phyloP scores from a whole-genome alignment of 1,139 yeast genomes.

The Zhuliangozyma parablackwelliae region DNA sequence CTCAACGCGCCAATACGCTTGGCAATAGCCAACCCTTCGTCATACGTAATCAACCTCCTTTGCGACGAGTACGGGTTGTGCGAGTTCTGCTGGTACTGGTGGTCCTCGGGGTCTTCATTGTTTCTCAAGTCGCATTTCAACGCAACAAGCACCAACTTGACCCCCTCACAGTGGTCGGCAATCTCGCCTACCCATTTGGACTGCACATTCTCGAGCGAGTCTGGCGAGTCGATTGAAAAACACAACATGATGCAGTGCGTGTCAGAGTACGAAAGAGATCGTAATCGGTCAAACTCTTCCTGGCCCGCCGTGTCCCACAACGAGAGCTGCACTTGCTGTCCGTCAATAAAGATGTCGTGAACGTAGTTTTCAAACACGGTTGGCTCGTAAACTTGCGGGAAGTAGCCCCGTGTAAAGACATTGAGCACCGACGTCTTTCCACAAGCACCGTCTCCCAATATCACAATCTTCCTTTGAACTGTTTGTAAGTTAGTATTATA shows the following conservation, averaged over 20 bases:
- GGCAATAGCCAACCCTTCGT: constrained; percentile 55
- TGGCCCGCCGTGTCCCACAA: constrained; percentile 99
- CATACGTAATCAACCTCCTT: constrained; percentile 50
- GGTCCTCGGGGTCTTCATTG: constrained; percentile 30
- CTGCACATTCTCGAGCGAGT: constrained; percentile 91
- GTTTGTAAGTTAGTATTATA: neutral
- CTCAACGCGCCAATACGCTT: constrained; percentile 78
- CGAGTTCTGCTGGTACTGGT: constrained; percentile 23
- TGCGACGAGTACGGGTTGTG: constrained; percentile 37
- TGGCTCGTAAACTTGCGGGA: constrained; percentile 97
- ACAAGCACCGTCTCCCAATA: constrained; percentile 94
- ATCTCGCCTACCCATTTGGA: constrained; percentile 95
- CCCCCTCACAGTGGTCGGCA: constrained; percentile 95
- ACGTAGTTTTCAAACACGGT: constrained; percentile 97
- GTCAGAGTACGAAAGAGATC: constrained; percentile 66
- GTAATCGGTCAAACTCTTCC: constrained; percentile 75
- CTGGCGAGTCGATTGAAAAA: constrained; percentile 90
- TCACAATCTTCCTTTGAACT: constrained; percentile 88
- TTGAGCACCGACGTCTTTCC: constrained; percentile 59
- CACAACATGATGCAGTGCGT: constrained; percentile 97
- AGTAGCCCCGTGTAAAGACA: constrained; percentile 95
- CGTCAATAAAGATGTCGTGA: constrained; percentile 94
- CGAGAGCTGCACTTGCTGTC: constrained; percentile 86
- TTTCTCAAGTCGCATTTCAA: constrained; percentile 88
- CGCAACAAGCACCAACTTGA: constrained; percentile 88